Conservation (phyloP, 139 green algal genomes). For the Eudorina sp. region DNA sequence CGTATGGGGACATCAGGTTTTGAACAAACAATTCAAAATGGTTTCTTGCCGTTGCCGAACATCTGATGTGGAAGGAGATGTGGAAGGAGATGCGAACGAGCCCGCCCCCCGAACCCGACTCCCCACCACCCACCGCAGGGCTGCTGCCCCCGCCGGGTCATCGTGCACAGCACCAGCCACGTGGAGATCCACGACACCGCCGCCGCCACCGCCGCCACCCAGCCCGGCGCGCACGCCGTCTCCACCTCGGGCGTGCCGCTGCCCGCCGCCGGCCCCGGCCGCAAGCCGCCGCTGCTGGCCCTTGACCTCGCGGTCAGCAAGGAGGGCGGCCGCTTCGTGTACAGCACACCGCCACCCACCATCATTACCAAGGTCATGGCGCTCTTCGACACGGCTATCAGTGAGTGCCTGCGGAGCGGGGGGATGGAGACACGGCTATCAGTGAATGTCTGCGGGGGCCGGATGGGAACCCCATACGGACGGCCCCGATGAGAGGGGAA, state of each 20-base stretch:
- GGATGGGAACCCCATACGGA: no score
- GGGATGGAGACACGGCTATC: not conserved
- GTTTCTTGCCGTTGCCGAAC: no score
- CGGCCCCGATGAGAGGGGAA: no score
- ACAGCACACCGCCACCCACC: slow-evolving; percentile 60
- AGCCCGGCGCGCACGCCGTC: no score
- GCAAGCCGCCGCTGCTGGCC: slow-evolving; percentile 70
- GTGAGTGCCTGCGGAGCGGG: slow-evolving; percentile 50
- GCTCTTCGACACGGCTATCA: slow-evolving; percentile 76
- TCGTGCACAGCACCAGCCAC: slow-evolving; percentile 40
- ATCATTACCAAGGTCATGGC: slow-evolving; percentile 61
- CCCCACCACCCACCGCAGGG: not conserved
- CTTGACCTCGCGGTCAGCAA: slow-evolving; percentile 73
- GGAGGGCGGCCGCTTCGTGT: slow-evolving; percentile 66
- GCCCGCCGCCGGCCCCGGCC: slow-evolving; percentile 3
- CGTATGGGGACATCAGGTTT: no score
- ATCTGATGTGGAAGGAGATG: no score
- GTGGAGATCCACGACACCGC: slow-evolving; percentile 48
- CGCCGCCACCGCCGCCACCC: not conserved
- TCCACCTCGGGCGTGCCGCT: not conserved
- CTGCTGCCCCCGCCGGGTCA: slow-evolving; percentile 50
- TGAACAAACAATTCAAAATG: no score
- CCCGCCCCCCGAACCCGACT: no score
- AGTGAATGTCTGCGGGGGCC: not conserved
- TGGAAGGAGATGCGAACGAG: no score